Percentiles rank a stretch among this genome's conserved stretches.
Conservation (phyloP, 129 eudicot genomes). For the Centrapalus pauciflorus region DNA sequence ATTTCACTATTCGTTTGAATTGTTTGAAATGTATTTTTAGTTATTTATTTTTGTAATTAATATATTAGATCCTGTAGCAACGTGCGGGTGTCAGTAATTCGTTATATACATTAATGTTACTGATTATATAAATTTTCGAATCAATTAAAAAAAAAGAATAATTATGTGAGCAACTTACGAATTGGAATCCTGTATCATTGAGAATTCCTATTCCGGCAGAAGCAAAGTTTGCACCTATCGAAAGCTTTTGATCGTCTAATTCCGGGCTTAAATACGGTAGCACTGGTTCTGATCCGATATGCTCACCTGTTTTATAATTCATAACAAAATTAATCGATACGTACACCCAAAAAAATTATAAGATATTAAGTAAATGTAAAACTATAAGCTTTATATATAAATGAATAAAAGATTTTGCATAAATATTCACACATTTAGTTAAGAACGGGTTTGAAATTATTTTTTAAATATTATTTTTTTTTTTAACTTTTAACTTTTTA, state of each 20-base stretch:
- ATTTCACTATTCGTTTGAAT: no score
- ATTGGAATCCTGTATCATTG: constrained; percentile 52
- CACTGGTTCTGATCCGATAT: constrained; percentile 36
- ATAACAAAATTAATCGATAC: neutral
- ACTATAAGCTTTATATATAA: no score
- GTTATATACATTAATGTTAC: no score
- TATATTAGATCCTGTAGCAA: no score
- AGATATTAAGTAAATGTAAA: no score
- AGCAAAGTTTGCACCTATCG: constrained; percentile 57
- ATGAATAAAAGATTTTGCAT: no score
- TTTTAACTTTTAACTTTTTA: no score
- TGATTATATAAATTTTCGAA: neutral
- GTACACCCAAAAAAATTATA: no score
- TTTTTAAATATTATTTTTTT: neutral
- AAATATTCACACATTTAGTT: neutral
- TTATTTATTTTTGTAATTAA: no score
- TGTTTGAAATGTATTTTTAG: no score
- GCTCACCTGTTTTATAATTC: constrained; percentile 49
- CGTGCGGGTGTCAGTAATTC: no score
- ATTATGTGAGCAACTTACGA: constrained; percentile 26
- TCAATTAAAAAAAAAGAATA: no score
- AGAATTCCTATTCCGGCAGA: constrained; percentile 56
- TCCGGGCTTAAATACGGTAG: constrained; percentile 43
- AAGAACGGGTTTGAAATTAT: neutral
- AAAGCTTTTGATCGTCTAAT: constrained; percentile 30